A percentile compares a stretch with the other conserved stretches of the same genome.
phyloP scores from a whole-genome alignment of 2,329 filamentous ascomycete species.

The Achaetomium macrosporum region DNA sequence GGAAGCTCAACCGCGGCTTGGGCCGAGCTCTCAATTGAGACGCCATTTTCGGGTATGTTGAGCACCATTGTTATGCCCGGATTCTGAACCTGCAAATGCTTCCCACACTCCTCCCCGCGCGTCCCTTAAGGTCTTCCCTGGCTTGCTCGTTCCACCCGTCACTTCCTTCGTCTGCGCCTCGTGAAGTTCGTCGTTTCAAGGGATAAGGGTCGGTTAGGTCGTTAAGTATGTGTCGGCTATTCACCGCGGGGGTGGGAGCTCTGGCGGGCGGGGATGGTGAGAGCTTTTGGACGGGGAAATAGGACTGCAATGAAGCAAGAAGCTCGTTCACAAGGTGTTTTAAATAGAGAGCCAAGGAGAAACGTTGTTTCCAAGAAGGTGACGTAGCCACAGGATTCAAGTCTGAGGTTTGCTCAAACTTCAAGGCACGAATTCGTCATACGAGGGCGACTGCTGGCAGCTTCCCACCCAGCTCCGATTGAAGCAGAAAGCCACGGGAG shows the following conservation, averaged over 20 bases:
- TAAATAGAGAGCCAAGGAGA: background rate
- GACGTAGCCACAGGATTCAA: background rate
- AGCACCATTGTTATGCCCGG: constrained; percentile 34
- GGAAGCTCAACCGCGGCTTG: constrained; percentile 40
- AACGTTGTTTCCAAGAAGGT: background rate
- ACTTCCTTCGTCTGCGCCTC: background rate
- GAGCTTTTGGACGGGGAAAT: background rate
- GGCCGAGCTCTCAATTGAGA: constrained; percentile 50
- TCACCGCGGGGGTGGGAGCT: background rate
- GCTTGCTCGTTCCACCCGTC: background rate
- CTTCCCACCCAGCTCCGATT: background rate
- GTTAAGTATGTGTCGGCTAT: background rate
- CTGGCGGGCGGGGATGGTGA: background rate
- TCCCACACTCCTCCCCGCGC: constrained; percentile 14
- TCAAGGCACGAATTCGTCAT: background rate
- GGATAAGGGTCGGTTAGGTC: background rate
- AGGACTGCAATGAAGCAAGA: background rate
- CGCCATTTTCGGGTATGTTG: constrained; percentile 51
- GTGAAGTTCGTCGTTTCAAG: background rate
- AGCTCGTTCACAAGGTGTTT: background rate
- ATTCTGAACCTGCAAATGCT: constrained; percentile 1
- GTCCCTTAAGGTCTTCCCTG: constrained; percentile 1
- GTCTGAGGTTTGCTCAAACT: background rate
- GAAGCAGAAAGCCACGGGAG: background rate
- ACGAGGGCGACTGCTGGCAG: background rate